Conservation (phyloP, 331 rosid species). For the Rosa hybrid region DNA sequence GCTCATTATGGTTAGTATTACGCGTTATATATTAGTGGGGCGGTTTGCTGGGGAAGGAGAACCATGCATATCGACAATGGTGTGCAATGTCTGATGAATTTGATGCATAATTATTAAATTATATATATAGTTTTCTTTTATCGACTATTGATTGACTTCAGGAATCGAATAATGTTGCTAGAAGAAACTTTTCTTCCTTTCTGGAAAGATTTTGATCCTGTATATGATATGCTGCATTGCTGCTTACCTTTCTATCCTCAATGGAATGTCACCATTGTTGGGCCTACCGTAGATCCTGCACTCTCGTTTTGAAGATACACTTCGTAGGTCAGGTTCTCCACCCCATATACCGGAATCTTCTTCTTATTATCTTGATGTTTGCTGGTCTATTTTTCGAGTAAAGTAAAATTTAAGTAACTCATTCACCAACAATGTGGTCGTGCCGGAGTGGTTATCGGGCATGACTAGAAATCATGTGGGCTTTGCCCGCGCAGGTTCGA, state of each 20-base stretch:
- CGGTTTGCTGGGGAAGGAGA: neutral
- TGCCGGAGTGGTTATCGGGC: slow-evolving; percentile 99
- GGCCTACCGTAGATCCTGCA: slow-evolving; percentile 10
- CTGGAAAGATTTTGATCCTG: neutral
- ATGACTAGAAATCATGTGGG: slow-evolving; percentile 99
- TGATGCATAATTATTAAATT: neutral
- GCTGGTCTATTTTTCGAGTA: neutral
- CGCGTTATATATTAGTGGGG: neutral
- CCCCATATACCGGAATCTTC: neutral
- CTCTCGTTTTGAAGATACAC: slow-evolving; percentile 6
- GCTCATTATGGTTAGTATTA: neutral
- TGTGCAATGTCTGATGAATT: neutral
- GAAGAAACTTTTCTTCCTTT: neutral
- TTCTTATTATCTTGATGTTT: neutral
- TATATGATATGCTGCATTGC: neutral
- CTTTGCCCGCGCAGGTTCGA: slow-evolving; percentile 99
- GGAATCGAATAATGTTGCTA: neutral
- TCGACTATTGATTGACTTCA: neutral
- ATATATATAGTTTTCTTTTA: neutral
- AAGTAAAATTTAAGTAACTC: rapidly evolving
- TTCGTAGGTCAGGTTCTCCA: neutral
- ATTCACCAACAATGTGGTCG: slow-evolving; percentile 16
- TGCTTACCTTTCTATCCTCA: neutral
- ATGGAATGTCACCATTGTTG: neutral
- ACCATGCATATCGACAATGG: neutral